Base-by-base conservation (phyloP, 2,329 filamentous ascomycete species). In the Chalaropsis ovoidea region DNA sequence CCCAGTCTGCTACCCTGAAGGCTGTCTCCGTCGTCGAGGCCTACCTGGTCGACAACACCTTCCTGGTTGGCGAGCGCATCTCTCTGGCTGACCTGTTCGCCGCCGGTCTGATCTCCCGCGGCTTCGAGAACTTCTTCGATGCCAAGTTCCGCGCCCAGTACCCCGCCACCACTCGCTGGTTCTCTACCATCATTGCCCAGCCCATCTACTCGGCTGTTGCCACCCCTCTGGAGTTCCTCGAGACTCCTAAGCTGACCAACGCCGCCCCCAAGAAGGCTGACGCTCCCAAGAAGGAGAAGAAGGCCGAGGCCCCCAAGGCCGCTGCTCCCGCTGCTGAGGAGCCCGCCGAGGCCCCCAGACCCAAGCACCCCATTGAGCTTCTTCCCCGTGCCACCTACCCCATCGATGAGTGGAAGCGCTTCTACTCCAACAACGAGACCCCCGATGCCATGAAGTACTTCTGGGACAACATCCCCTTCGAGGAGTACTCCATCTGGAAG, bases 321-420 rank as follows among this genome's bases (percentile, higher is more conserved):
- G 71, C 72, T 52, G 70, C 73, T 22, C 72, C 76, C 19, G 71
- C 77, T 63, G 78, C 78, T 52, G 75, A 75, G 62, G 73, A 73
- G 69, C 79, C 80, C 68, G 76, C 73, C 63, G 77, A 81, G 67
- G 83, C 85, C 69, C 89, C 90, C 74, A 97, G 96, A 87, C 79
- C 92, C 76, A 99, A 97, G 88, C 94, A 99, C 83, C 92, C 94
- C 72, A 83, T 95, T 70, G 93, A 96, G 77, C 77, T 84, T 71
- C 88, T 97, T 65, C 85, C 86, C 74, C 88, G 86, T 76, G 81
- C 94, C 69, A 86, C 87, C 67, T 84, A 96, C 75, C 82, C 88
- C 72, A 84, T 99, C 67, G 94, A 99, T 75, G 94, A 99, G 80
- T 96, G 88, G 89, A 99, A 99, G 88, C 91, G 94, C 75, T 87